Evolutionary conservation across 371 early-diverging fungal genomes (phyloP).

Genomic region (Enteropsectra breve): DNA sequence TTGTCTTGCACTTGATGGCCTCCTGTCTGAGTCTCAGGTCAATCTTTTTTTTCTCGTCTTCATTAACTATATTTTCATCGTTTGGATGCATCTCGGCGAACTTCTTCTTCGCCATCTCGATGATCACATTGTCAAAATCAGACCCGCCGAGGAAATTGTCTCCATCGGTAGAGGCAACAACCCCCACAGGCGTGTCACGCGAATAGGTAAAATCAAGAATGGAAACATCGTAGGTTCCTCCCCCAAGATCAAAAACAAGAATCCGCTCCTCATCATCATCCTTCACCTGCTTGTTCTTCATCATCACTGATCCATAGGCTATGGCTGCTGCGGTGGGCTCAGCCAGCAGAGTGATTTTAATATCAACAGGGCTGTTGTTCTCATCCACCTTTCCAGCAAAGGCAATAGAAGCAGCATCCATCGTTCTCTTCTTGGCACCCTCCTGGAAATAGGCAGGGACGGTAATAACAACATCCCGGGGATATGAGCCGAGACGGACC

Average conservation of each 20-base stretch:
- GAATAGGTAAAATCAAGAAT: conserved; percentile 51
- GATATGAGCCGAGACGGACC: conserved; percentile 88
- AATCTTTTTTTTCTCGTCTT: conserved; percentile 33
- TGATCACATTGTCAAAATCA: conserved; percentile 59
- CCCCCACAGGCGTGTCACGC: conserved; percentile 23
- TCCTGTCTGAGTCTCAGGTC: conserved; percentile 64
- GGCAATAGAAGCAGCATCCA: conserved; percentile 53
- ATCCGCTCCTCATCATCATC: conserved; percentile 64
- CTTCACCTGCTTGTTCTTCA: conserved; percentile 61
- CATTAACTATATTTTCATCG: conserved; percentile 27
- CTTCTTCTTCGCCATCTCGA: conserved; percentile 46
- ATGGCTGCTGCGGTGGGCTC: conserved; percentile 96
- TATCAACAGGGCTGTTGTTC: conserved; percentile 20
- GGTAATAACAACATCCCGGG: conserved; percentile 74
- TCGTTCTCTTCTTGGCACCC: conserved; percentile 58
- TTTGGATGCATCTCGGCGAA: conserved; percentile 60
- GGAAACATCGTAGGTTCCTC: conserved; percentile 61
- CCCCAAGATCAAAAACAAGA: conserved; percentile 61
- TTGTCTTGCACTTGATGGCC: conserved; percentile 35
- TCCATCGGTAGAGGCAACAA: conserved; percentile 59
- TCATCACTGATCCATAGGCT: conserved; percentile 73
- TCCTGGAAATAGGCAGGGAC: conserved; percentile 62
- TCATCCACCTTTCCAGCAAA: conserved; percentile 18
- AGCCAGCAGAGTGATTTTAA: conserved; percentile 53
- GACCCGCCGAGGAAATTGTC: conserved; percentile 61